phyloP scores from a whole-genome alignment of 495 filamentous ascomycete genomes.

The Extremus antarcticus region DNA sequence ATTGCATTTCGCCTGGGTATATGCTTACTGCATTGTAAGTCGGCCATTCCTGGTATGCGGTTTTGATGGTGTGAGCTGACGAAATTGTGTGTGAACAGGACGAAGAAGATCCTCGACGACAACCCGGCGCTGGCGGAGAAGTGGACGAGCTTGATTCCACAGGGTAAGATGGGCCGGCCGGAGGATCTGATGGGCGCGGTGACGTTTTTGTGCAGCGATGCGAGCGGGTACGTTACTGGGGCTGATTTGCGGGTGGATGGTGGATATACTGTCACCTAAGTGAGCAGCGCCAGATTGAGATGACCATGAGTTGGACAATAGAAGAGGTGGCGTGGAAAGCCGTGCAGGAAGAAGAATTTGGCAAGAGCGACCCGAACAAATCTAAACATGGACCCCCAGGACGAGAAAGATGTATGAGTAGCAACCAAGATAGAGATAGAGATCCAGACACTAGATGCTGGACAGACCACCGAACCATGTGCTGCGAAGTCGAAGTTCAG shows the following conservation, averaged over 20 bases:
- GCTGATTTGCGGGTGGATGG: constrained; percentile 85
- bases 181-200: constrained; percentile 91
- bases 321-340: no score
- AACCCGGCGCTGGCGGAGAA: constrained; percentile 76
- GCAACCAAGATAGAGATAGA: no score
- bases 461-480: no score
- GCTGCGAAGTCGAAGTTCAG: no score
- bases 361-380: no score
- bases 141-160: constrained; percentile 85
- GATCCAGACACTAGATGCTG: no score
- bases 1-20: constrained; percentile 85
- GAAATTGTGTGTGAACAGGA: constrained; percentile 44
- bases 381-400: no score
- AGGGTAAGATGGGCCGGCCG: constrained; percentile 84
- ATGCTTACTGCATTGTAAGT: constrained; percentile 86
- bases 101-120: constrained; percentile 86
- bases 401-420: no score
- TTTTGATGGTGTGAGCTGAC: neutral
- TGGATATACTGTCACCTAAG: constrained; percentile 74
- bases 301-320: no score
- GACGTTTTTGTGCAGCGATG: constrained; percentile 80
- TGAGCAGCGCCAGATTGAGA: no score
- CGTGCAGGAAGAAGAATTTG: neutral
- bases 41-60: neutral
- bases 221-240: constrained; percentile 75